Percentiles rank a stretch among this genome's conserved stretches.
These are phyloP conservation scores for Sphaerostilbella broomeana DNA, from an alignment of 2,329 filamentous ascomycete species.

Conservation along the genomic window DNA sequence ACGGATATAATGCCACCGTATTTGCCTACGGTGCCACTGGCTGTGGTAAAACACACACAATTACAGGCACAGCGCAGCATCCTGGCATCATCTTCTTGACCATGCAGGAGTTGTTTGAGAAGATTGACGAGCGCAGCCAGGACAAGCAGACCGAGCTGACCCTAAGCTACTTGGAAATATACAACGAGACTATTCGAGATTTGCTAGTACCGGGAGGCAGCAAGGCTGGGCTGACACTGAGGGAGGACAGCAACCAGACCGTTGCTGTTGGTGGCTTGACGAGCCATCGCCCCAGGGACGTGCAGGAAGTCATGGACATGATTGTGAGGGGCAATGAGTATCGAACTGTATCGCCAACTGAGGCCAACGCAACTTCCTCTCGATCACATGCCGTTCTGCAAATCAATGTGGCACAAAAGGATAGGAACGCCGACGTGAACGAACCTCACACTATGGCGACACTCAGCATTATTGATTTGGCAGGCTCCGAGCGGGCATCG, in stretches of 20 bases:
- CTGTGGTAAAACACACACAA: conserved; percentile 98
- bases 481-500: conserved; percentile 90
- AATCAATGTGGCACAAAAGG: conserved; percentile 92
- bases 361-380: conserved; percentile 95
- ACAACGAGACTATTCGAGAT: conserved; percentile 98
- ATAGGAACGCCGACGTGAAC: conserved; percentile 83
- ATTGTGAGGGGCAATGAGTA: conserved; percentile 92
- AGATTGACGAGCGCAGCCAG: conserved; percentile 76
- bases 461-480: conserved; percentile 94
- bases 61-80: conserved; percentile 83
- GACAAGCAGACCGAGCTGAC: conserved; percentile 88
- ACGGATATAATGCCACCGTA: conserved; percentile 97
- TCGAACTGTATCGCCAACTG: conserved; percentile 92
- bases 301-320: conserved; percentile 98
- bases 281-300: conserved; percentile 83
- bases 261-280: conserved; percentile 88
- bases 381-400: conserved; percentile 95
- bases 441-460: conserved; percentile 98
- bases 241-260: conserved; percentile 88
- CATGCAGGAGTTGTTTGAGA: conserved; percentile 98
- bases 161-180: conserved; percentile 94
- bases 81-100: conserved; percentile 98
- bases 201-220: conserved; percentile 78
- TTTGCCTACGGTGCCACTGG: conserved; percentile 98
- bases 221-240: conserved; percentile 80